Conservation (phyloP, 768 basidiomycete species). For the Lactifluus echinatus region DNA sequence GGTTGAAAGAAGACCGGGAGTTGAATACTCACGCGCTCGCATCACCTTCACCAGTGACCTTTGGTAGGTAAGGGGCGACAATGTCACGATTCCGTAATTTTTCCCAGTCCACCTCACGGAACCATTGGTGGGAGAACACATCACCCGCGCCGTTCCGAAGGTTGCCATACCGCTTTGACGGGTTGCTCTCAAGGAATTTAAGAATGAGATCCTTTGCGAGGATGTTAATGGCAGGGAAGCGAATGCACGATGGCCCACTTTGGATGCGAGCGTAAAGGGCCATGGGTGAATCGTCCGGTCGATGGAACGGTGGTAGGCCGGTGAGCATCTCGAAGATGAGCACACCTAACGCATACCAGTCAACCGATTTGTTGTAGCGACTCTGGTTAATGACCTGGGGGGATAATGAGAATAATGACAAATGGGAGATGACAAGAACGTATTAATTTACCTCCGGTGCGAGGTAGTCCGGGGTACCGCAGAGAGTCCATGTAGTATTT, state of each 20-base stretch:
- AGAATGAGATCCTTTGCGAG: conserved; percentile 84
- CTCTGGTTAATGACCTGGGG: conserved; percentile 65
- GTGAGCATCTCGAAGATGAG: conserved; percentile 98
- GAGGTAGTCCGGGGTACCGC: conserved; percentile 93
- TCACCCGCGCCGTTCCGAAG: conserved; percentile 81
- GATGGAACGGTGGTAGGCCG: conserved; percentile 92
- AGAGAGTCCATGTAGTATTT: conserved; percentile 89
- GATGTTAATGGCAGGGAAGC: conserved; percentile 71
- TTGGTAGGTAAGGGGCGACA: conserved; percentile 90
- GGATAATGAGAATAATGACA: not conserved
- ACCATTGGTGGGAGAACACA: conserved; percentile 91
- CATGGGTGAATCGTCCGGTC: conserved; percentile 73
- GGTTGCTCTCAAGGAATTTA: conserved; percentile 84
- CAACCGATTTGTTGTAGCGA: conserved; percentile 92
- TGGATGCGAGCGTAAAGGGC: conserved; percentile 89
- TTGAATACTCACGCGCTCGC: conserved; percentile 73
- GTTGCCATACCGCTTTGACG: conserved; percentile 85
- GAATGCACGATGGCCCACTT: conserved; percentile 60
- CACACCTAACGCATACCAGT: conserved; percentile 98
- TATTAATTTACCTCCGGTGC: conserved; percentile 70
- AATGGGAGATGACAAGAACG: not conserved
- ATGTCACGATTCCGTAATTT: conserved; percentile 78
- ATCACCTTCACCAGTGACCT: conserved; percentile 88
- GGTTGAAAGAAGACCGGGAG: not conserved
- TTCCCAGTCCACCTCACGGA: conserved; percentile 88